Evolutionary conservation across 805 yeast species (phyloP).

Genomic region (Lachancea fermentati): DNA sequence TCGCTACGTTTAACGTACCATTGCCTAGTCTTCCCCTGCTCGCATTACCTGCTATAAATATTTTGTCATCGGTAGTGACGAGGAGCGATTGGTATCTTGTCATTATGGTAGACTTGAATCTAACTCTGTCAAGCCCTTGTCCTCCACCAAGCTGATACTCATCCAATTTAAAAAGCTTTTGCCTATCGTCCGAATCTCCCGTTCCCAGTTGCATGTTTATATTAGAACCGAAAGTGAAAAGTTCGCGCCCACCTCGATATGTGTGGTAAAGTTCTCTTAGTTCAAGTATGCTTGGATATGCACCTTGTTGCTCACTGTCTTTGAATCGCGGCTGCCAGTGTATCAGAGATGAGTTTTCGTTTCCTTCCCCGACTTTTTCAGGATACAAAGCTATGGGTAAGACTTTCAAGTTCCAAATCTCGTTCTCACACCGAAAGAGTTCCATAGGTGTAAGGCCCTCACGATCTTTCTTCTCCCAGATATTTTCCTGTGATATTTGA

Average conservation of each 20-base stretch:
- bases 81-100: constrained; percentile 64
- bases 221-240: constrained; percentile 56
- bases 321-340: constrained; percentile 4
- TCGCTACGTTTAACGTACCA: constrained; percentile 36
- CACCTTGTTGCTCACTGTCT: not conserved
- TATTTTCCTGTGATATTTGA: constrained; percentile 10
- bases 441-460: constrained; percentile 71
- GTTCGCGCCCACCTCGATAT: constrained; percentile 9
- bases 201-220: constrained; percentile 59
- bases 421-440: constrained; percentile 42
- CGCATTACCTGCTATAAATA: constrained; percentile 62
- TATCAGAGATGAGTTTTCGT: not conserved
- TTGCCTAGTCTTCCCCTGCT: constrained; percentile 70
- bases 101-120: constrained; percentile 44
- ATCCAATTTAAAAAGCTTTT: constrained; percentile 38
- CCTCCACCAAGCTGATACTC: constrained; percentile 26
- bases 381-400: constrained; percentile 4
- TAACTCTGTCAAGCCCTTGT: constrained; percentile 29
- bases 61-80: constrained; percentile 46
- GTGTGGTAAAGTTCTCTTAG: not conserved
- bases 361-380: not conserved
- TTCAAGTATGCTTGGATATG: constrained; percentile 1
- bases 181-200: constrained; percentile 54
- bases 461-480: constrained; percentile 54
- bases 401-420: constrained; percentile 38